A percentile compares a stretch with the other conserved stretches of the same genome.
phyloP scores from a whole-genome alignment of 2,329 filamentous ascomycete genomes.

The Tolypocladium nubicola region DNA sequence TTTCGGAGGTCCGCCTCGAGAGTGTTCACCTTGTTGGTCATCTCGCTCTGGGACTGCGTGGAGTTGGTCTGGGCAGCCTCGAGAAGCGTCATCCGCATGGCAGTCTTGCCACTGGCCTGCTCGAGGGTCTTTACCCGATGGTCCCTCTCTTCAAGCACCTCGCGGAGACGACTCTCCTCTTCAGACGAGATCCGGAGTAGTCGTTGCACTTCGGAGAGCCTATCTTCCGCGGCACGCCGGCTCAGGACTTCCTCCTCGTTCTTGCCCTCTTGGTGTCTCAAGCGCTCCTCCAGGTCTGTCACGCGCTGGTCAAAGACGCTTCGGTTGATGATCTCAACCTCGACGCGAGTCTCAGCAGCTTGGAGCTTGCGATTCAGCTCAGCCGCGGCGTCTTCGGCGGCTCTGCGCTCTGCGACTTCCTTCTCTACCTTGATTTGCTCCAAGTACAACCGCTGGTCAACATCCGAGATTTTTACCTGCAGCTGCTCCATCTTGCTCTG shows the following conservation, averaged over 20 bases:
- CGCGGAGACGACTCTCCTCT: conserved; percentile 58
- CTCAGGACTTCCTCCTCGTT: conserved; percentile 53
- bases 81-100: conserved; percentile 54
- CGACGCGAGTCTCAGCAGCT: conserved; percentile 46
- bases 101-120: conserved; percentile 40
- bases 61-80: conserved; percentile 54
- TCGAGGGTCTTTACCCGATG: conserved; percentile 52
- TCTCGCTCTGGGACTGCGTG: conserved; percentile 42
- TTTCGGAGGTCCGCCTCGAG: conserved; percentile 46
- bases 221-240: conserved; percentile 61
- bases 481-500: conserved; percentile 46
- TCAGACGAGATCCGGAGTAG: conserved; percentile 60
- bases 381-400: conserved; percentile 40
- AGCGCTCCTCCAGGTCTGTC: conserved; percentile 57
- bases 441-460: conserved; percentile 44
- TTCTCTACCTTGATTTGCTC: conserved; percentile 38
- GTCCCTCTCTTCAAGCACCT: conserved; percentile 60
- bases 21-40: conserved; percentile 42
- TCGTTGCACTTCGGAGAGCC: conserved; percentile 60
- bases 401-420: conserved; percentile 36
- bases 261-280: conserved; percentile 51
- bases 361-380: conserved; percentile 45
- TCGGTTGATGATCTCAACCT: conserved; percentile 51
- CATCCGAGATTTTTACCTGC: conserved; percentile 46
- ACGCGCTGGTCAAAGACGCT: conserved; percentile 51